Conservation (phyloP, 2,329 filamentous ascomycete genomes). For the Trichothecium roseum region DNA sequence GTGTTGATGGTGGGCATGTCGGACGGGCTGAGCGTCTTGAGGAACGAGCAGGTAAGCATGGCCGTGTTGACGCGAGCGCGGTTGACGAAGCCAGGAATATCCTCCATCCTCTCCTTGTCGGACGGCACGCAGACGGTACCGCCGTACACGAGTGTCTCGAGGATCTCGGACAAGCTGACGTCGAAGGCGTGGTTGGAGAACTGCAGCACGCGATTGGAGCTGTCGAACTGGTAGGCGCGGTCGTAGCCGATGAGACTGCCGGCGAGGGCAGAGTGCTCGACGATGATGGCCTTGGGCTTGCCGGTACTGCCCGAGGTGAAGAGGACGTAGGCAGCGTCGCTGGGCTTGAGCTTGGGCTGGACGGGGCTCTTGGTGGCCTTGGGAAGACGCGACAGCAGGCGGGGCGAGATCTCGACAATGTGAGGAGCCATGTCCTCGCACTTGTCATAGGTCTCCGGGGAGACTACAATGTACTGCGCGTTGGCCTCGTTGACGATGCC, state of each 20-base stretch:
- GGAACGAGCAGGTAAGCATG: background rate
- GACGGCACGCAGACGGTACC: conserved; percentile 28
- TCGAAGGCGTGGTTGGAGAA: conserved; percentile 38
- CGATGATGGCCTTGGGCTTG: conserved; percentile 12
- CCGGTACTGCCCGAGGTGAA: conserved; percentile 12
- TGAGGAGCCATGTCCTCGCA: background rate
- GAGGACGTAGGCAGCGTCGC: conserved; percentile 8
- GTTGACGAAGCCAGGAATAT: conserved; percentile 2
- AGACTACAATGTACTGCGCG: conserved; percentile 6
- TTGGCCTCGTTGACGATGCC: conserved; percentile 4
- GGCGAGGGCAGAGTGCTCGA: conserved; percentile 8
- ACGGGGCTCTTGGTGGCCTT: background rate
- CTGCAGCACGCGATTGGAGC: conserved; percentile 37
- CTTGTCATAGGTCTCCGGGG: conserved; percentile 11
- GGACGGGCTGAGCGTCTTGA: conserved; percentile 4
- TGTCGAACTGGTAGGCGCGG: conserved; percentile 29
- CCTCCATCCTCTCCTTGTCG: conserved; percentile 20
- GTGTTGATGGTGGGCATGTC: conserved; percentile 6
- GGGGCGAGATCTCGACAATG: background rate
- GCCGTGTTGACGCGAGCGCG: conserved; percentile 4
- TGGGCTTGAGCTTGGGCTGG: background rate
- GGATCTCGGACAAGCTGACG: conserved; percentile 31
- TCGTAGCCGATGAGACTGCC: background rate
- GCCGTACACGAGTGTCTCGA: conserved; percentile 33
- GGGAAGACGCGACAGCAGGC: background rate